phyloP scores from a whole-genome alignment of 176 grass and related monocot species.

The Aegilops bicornis region DNA sequence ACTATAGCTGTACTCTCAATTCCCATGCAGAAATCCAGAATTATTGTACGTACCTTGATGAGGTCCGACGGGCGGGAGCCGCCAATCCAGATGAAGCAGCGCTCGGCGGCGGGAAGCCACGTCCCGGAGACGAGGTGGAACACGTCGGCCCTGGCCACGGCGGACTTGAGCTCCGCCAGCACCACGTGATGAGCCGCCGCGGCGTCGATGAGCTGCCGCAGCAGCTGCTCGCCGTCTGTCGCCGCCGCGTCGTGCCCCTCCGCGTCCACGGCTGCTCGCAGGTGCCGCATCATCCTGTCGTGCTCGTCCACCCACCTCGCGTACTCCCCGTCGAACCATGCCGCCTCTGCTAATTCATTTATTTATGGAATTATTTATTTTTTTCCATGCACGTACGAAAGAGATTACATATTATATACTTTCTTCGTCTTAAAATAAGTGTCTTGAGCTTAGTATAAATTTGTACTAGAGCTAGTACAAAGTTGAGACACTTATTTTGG shows the following conservation, averaged over 20 bases:
- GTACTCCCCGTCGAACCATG: constrained; percentile 51
- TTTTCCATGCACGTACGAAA: background rate
- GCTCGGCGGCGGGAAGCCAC: constrained; percentile 54
- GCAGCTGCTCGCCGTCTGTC: constrained; percentile 29
- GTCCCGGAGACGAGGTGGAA: constrained; percentile 51
- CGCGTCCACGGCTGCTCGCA: constrained; percentile 37
- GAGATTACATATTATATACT: background rate
- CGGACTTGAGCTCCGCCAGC: constrained; percentile 47
- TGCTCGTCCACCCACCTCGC: constrained; percentile 51
- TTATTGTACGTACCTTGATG: constrained; percentile 45
- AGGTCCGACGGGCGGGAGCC: constrained; percentile 68
- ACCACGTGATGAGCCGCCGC: constrained; percentile 34
- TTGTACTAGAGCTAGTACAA: too few species aligned
- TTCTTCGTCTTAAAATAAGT: too few species aligned
- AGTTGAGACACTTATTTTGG: too few species aligned
- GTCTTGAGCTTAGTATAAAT: too few species aligned
- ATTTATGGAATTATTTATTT: background rate
- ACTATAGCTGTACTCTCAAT: too few species aligned
- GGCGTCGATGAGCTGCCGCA: constrained; percentile 43
- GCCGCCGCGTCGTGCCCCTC: background rate
- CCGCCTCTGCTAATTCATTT: constrained; percentile 35
- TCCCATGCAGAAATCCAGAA: too few species aligned
- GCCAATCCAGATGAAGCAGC: constrained; percentile 75
- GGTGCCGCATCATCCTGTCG: constrained; percentile 39
- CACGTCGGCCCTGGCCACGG: constrained; percentile 43